These are phyloP conservation scores for Hippophae rhamnoides DNA, from an alignment of 306 rosid genomes.

Conservation along the genomic window DNA sequence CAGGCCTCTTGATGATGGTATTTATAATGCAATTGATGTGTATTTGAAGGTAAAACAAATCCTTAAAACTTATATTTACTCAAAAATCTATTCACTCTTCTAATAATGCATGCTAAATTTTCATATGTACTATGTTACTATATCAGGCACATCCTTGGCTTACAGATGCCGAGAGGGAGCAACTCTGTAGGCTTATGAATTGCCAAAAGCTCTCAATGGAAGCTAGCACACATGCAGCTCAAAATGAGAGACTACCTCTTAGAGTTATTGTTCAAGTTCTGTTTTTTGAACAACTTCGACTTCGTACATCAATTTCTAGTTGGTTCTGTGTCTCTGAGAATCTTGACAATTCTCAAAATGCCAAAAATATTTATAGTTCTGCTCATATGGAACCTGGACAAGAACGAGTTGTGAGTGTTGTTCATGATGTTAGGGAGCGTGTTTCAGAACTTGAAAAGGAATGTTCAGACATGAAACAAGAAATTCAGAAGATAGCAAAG, in stretches of 20 bases:
- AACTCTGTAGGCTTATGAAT: conserved; percentile 83
- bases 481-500: conserved; percentile 73
- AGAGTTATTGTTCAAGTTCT: conserved; percentile 88
- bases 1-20: conserved; percentile 92
- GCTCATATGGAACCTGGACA: conserved; percentile 89
- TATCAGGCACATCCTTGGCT: conserved; percentile 94
- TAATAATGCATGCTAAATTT: not conserved
- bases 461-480: conserved; percentile 90
- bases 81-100: not conserved
- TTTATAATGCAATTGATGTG: conserved; percentile 50
- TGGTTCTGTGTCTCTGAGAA: conserved; percentile 88
- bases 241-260: conserved; percentile 90
- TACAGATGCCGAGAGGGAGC: conserved; percentile 86
- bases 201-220: conserved; percentile 99
- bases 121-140: conserved; percentile 22
- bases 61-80: not conserved
- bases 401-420: conserved; percentile 90
- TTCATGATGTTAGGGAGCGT: conserved; percentile 92
- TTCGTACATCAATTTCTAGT: conserved; percentile 81
- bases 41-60: not conserved
- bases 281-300: conserved; percentile 99
- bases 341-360: conserved; percentile 74
- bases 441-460: conserved; percentile 97
- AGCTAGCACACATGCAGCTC: conserved; percentile 98
- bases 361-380: conserved; percentile 58